A percentile compares a stretch with the other conserved stretches of the same genome.
phyloP scores from a whole-genome alignment of 148 eudicot genomes.

The Rhododendron simsii region DNA sequence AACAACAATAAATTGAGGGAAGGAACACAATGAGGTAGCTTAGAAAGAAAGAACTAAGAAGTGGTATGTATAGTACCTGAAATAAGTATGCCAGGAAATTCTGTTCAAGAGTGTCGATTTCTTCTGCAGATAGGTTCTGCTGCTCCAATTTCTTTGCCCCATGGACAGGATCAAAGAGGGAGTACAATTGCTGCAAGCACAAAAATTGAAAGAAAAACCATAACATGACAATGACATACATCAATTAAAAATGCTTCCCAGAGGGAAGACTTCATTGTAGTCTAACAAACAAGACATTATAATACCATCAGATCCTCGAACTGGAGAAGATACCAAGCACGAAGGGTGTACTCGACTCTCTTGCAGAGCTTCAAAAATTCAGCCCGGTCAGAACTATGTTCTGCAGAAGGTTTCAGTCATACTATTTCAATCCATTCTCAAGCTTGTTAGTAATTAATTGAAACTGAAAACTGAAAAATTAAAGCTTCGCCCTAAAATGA shows the following conservation, averaged over 20 bases:
- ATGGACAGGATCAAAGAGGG: conserved; percentile 88
- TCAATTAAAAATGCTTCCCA: background rate
- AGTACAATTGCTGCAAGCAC: conserved; percentile 42
- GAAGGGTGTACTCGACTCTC: conserved; percentile 77
- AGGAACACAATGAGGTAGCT: no score
- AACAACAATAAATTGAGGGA: no score
- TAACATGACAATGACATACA: background rate
- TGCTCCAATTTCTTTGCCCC: conserved; percentile 84
- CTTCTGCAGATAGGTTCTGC: conserved; percentile 66
- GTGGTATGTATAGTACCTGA: conserved; percentile 42
- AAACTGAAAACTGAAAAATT: background rate
- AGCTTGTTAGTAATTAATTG: background rate
- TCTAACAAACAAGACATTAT: background rate
- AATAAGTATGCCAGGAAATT: conserved; percentile 72
- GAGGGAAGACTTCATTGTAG: background rate
- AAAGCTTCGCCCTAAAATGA: background rate
- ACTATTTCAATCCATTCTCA: background rate
- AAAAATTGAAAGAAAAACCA: background rate
- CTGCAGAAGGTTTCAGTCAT: conserved; percentile 25
- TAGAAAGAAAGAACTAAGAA: background rate
- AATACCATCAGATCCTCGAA: conserved; percentile 91
- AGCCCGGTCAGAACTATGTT: conserved; percentile 53
- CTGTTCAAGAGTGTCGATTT: conserved; percentile 79
- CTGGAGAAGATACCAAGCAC: conserved; percentile 85
- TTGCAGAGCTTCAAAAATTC: conserved; percentile 83